Base-by-base conservation (phyloP, 2,329 filamentous ascomycete genomes). In the Apiospora saccharicola region DNA sequence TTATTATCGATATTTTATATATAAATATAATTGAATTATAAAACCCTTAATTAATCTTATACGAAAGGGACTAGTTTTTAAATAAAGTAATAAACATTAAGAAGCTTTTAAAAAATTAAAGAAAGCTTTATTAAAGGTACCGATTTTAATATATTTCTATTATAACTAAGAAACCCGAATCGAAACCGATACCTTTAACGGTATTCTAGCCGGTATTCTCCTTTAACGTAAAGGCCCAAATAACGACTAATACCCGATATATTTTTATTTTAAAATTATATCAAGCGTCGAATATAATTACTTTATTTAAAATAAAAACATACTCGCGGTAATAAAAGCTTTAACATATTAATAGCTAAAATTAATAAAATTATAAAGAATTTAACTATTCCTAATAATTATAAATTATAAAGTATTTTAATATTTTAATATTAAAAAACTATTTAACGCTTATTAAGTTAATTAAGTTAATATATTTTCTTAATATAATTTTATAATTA, bases 401-500 rank as follows among this genome's bases (percentile, higher is more conserved):
- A 49, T 49, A n/a, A 49, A 49, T 49, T 49, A 49, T 49, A n/a
- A 49, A n/a, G 3, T n/a, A 24, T 24, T 49, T 49, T 49, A 49
- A 49, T n/a, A 49, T 13, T 49, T 49, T n/a, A n/a, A n/a, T 49
- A 24, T 49, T 24, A 49, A 24, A 49, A 8, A 13, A 12, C 1
- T 49, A n/a, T 49, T 49, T 10, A 49, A 49, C 24, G 24, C n/a
- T n/a, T n/a, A n/a, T n/a, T n/a, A n/a, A n/a, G 13, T 4, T 24
- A 24, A 12, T 3, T 24, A 49, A 24, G 8, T 13, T 24, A 24
- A 49, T 24, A 49, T 22, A 1, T 4, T 49, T 3, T 49, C 24
- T n/a, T 49, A 49, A 49, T 49, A 49, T 49, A 49, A 49, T 24
- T 24, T 49, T 49, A 49, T 49, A 49, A 49, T 49, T 49, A 49